A percentile compares a stretch with the other conserved stretches of the same genome.
Conservation (phyloP, 495 filamentous ascomycete species). For the Clohesyomyces aquaticus region DNA sequence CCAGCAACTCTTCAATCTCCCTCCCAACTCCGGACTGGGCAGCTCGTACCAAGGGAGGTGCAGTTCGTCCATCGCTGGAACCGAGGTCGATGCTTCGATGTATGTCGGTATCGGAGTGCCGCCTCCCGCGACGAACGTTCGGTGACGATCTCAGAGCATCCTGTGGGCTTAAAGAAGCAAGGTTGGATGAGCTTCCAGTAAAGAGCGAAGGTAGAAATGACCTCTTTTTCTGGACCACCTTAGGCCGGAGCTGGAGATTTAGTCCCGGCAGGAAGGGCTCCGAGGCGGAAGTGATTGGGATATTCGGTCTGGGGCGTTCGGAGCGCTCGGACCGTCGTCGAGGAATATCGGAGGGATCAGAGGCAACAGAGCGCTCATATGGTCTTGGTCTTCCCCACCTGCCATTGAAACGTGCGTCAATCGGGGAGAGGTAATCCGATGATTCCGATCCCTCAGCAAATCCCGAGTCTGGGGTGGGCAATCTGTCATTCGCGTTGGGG, state of each 20-base stretch:
- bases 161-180: conserved; percentile 33
- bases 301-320: neutral
- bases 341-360: neutral
- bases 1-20: conserved; percentile 51
- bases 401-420: neutral
- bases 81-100: conserved; percentile 52
- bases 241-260: neutral
- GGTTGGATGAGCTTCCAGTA: conserved; percentile 7
- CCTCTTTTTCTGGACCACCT: conserved; percentile 12
- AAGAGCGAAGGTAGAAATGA: conserved; percentile 18
- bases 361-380: conserved; percentile 7
- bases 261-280: neutral
- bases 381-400: conserved; percentile 4
- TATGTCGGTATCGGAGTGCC: conserved; percentile 36
- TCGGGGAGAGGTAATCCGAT: conserved; percentile 7
- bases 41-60: conserved; percentile 50
- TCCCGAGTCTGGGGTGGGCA: conserved; percentile 1
- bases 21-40: conserved; percentile 50
- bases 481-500: neutral
- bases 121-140: neutral
- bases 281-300: conserved; percentile 1
- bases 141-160: conserved; percentile 16
- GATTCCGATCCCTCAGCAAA: conserved; percentile 8
- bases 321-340: neutral
- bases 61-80: conserved; percentile 43